Conservation (phyloP, 78 protist species). For the Trichosphaerium sp. region DNA sequence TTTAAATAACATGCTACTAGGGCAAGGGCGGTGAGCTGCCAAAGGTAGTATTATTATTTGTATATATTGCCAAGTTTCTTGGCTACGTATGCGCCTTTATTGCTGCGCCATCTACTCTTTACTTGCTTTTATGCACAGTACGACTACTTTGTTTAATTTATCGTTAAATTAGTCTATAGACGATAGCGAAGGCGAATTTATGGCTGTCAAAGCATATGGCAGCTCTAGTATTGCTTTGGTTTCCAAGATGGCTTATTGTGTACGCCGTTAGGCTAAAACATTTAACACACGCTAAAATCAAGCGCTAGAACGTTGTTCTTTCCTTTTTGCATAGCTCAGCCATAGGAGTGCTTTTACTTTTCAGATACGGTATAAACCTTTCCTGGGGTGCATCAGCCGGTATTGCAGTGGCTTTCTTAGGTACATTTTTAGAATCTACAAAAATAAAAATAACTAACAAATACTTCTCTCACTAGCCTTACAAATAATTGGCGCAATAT, state of each 20-base stretch:
- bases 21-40: constrained; percentile 33
- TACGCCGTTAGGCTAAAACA: too few species aligned
- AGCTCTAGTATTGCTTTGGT: too few species aligned
- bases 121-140: constrained; percentile 12
- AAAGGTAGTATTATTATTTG: constrained; percentile 11
- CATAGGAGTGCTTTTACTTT: constrained; percentile 13
- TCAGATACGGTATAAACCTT: constrained; percentile 15
- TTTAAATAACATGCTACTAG: too few species aligned
- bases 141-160: neutral
- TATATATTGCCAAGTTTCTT: constrained; percentile 12
- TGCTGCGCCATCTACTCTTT: constrained; percentile 19
- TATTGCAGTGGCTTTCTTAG: neutral
- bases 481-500: too few species aligned
- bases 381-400: neutral
- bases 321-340: neutral
- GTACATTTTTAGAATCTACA: too few species aligned
- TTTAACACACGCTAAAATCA: neutral
- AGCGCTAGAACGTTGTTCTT: neutral
- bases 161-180: neutral
- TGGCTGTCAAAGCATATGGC: too few species aligned
- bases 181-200: neutral
- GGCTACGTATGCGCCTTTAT: constrained; percentile 12
- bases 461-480: neutral
- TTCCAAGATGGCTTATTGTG: too few species aligned
- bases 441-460: neutral